Percentiles rank a stretch among this genome's conserved stretches.
These are phyloP conservation scores for Aspergillus ustus DNA, from an alignment of 2,329 filamentous ascomycete species.

Conservation along the genomic window DNA sequence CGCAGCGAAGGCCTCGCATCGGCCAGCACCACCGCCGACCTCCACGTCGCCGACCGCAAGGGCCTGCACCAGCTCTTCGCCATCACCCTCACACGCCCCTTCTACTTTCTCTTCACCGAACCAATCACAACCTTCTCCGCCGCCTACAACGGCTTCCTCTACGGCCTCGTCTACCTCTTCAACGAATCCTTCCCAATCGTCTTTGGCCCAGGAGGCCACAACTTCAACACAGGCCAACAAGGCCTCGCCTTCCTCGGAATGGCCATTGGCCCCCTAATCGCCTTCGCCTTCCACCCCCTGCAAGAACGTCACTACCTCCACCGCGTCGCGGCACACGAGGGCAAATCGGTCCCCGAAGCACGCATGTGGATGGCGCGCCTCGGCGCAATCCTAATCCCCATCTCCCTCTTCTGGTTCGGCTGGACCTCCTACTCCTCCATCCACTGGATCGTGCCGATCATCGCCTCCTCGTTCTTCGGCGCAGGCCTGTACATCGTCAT, in stretches of 20 bases:
- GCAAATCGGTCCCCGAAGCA: constrained; percentile 62
- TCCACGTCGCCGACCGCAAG: constrained; percentile 55
- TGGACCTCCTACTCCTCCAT: constrained; percentile 62
- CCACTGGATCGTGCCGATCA: constrained; percentile 71
- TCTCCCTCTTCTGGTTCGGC: constrained; percentile 71
- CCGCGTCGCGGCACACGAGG: constrained; percentile 42
- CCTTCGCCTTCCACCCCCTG: not conserved
- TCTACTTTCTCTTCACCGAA: constrained; percentile 40
- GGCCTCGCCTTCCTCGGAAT: constrained; percentile 45
- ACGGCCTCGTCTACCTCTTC: constrained; percentile 71
- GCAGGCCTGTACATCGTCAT: constrained; percentile 54
- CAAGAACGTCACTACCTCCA: constrained; percentile 40
- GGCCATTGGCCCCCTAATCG: not conserved
- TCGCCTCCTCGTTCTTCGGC: constrained; percentile 48
- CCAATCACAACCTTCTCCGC: constrained; percentile 36
- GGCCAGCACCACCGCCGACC: constrained; percentile 59
- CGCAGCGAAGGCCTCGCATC: constrained; percentile 58
- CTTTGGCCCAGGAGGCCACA: constrained; percentile 66
- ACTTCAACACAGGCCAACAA: constrained; percentile 52
- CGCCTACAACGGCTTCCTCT: constrained; percentile 63
- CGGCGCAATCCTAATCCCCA: constrained; percentile 62
- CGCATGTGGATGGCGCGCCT: constrained; percentile 67
- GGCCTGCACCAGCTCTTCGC: constrained; percentile 75
- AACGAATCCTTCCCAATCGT: constrained; percentile 72
- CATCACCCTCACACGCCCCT: constrained; percentile 68